Evolutionary conservation across 2,329 filamentous ascomycete species (phyloP).

Genomic region (Lecanosticta acicola): DNA sequence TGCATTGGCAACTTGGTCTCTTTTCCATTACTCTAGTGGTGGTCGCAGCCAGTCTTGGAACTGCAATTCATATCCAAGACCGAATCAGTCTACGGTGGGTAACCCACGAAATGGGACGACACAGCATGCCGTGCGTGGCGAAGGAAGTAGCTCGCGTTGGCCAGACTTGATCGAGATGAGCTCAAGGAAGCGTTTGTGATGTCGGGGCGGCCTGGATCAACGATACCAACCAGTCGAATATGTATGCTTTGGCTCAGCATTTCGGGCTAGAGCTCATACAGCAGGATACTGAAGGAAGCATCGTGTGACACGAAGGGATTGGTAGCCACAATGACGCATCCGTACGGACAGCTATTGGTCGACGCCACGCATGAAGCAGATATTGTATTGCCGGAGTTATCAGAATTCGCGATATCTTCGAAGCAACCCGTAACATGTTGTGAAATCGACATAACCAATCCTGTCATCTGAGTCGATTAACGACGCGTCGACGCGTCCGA

Average conservation of each 20-base stretch:
- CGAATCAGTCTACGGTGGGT: too few species aligned
- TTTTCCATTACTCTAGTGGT: too few species aligned
- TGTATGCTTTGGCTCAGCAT: constrained; percentile 39
- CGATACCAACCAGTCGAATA: constrained; percentile 46
- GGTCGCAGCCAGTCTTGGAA: too few species aligned
- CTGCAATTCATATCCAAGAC: too few species aligned
- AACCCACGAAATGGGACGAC: too few species aligned
- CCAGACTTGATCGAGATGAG: constrained; percentile 44
- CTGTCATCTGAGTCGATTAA: constrained; percentile 17
- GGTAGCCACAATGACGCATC: constrained; percentile 31
- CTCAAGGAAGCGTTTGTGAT: constrained; percentile 39
- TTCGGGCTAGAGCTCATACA: constrained; percentile 43
- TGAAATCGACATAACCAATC: constrained; percentile 21
- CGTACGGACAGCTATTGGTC: constrained; percentile 30
- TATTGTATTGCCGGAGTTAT: constrained; percentile 29
- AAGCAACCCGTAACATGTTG: constrained; percentile 38
- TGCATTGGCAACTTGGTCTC: too few species aligned
- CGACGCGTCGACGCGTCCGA: too few species aligned
- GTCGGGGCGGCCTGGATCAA: constrained; percentile 58
- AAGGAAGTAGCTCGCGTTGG: too few species aligned
- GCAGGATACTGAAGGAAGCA: constrained; percentile 46
- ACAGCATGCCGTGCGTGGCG: too few species aligned
- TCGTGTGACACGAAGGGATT: constrained; percentile 39
- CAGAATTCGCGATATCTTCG: constrained; percentile 34
- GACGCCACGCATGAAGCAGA: constrained; percentile 13